These are phyloP conservation scores for Seminavis robusta DNA, from an alignment of 108 stramenopile genomes.

Conservation along the genomic window DNA sequence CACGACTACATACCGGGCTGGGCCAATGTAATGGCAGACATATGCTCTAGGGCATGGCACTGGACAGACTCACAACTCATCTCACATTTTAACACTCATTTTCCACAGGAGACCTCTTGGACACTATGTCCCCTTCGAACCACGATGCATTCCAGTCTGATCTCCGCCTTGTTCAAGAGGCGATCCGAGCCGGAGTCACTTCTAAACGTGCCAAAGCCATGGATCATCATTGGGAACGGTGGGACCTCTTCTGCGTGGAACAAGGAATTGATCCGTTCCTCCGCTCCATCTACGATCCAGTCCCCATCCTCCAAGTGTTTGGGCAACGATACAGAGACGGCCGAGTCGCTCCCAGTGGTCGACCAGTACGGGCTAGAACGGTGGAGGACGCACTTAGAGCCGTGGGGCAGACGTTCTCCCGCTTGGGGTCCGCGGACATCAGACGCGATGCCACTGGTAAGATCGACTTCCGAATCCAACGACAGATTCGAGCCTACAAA, in stretches of 20 bases:
- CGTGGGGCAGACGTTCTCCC: conserved; percentile 23
- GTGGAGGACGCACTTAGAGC: conserved; percentile 16
- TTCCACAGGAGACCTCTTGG: conserved; percentile 29
- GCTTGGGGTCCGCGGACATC: conserved; percentile 27
- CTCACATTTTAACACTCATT: conserved; percentile 15
- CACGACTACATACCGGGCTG: conserved; percentile 21
- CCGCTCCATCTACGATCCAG: conserved; percentile 11
- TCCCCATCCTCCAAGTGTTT: conserved; percentile 39
- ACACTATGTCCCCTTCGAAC: conserved; percentile 4
- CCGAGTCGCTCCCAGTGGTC: conserved; percentile 16
- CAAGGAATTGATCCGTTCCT: conserved; percentile 22
- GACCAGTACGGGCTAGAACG: conserved; percentile 20
- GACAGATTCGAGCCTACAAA: conserved; percentile 12
- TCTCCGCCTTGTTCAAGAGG: conserved; percentile 14
- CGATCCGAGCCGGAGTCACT: conserved; percentile 4
- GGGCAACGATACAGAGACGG: conserved; percentile 20
- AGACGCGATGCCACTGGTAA: conserved; percentile 8
- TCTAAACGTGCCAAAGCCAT: neutral
- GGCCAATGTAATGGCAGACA: conserved; percentile 22
- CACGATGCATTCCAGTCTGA: conserved; percentile 15
- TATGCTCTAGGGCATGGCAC: conserved; percentile 16
- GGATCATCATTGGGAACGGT: conserved; percentile 6
- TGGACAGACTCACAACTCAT: conserved; percentile 17
- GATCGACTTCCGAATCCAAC: conserved; percentile 16
- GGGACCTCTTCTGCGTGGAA: conserved; percentile 3